Percentiles rank a stretch among this genome's conserved stretches.
phyloP scores from a whole-genome alignment of 2,329 filamentous ascomycete genomes.

The Alternaria rosae region DNA sequence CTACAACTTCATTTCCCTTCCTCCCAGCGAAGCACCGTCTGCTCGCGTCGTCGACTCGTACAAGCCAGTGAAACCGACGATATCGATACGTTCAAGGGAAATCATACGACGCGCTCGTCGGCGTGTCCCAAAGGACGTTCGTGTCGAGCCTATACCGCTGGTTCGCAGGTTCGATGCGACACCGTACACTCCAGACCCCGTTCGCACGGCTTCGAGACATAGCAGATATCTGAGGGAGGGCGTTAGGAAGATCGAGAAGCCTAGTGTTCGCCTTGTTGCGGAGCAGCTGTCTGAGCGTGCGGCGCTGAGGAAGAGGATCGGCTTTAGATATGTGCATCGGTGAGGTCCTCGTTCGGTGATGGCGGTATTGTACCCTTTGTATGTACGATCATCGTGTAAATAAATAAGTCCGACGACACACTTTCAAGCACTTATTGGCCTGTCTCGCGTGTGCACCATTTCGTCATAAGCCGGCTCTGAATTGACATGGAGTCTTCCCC shows the following conservation, averaged over 20 bases:
- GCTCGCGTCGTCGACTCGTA: not conserved
- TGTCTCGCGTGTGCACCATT: too few species aligned
- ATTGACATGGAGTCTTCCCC: too few species aligned
- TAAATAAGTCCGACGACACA: too few species aligned
- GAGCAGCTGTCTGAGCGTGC: not conserved
- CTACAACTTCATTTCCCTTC: constrained; percentile 8
- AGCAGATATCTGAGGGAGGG: constrained; percentile 14
- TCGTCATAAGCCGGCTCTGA: too few species aligned
- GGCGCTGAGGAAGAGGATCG: not conserved
- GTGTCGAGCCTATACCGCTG: not conserved
- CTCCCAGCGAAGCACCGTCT: not conserved
- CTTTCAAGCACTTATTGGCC: too few species aligned
- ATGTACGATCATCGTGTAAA: too few species aligned
- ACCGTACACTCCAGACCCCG: constrained; percentile 5
- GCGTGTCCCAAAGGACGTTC: not conserved
- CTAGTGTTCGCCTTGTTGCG: not conserved
- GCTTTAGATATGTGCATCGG: not conserved
- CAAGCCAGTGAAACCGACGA: constrained; percentile 2
- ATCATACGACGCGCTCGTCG: constrained; percentile 5
- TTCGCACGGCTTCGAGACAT: constrained; percentile 1
- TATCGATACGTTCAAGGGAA: not conserved
- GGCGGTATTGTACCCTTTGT: too few species aligned
- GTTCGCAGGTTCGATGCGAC: constrained; percentile 8
- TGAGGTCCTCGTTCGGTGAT: not conserved
- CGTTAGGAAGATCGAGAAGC: constrained; percentile 1